A percentile compares a stretch with the other conserved stretches of the same genome.
phyloP scores from a whole-genome alignment of 495 filamentous ascomycete genomes.

The Penicillium roqueforti region DNA sequence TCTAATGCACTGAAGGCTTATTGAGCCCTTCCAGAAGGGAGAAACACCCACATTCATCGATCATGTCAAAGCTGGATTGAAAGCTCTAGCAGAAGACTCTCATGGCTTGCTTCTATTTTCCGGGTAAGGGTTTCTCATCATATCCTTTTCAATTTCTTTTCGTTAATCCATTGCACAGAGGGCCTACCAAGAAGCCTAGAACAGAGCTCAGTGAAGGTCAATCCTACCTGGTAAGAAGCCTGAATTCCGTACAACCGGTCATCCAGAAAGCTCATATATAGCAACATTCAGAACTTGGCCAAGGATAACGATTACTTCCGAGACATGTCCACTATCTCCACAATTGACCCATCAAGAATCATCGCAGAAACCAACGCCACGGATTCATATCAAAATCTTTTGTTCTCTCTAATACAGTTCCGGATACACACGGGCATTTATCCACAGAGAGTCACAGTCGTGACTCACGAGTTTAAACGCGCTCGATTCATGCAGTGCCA shows the following conservation, averaged over 20 bases:
- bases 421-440: conserved; percentile 37
- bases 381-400: conserved; percentile 76
- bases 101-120: conserved; percentile 59
- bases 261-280: not conserved
- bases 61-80: conserved; percentile 64
- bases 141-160: not conserved
- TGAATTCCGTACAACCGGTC: not conserved
- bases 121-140: conserved; percentile 46
- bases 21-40: conserved; percentile 65
- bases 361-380: conserved; percentile 61
- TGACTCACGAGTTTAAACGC: conserved; percentile 74
- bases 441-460: conserved; percentile 53
- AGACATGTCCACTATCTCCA: not conserved
- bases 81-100: conserved; percentile 35
- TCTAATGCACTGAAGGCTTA: conserved; percentile 33
- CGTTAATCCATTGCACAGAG: conserved; percentile 38
- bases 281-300: conserved; percentile 43
- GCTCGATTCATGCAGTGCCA: conserved; percentile 63
- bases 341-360: conserved; percentile 28
- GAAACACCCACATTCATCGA: conserved; percentile 69
- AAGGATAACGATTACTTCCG: conserved; percentile 38
- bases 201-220: conserved; percentile 58
- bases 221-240: conserved; percentile 53
- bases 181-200: conserved; percentile 52
- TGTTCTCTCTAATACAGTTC: conserved; percentile 66